Evolutionary conservation across 257 asterid species (phyloP).

Genomic region (Ehretia macrophylla): DNA sequence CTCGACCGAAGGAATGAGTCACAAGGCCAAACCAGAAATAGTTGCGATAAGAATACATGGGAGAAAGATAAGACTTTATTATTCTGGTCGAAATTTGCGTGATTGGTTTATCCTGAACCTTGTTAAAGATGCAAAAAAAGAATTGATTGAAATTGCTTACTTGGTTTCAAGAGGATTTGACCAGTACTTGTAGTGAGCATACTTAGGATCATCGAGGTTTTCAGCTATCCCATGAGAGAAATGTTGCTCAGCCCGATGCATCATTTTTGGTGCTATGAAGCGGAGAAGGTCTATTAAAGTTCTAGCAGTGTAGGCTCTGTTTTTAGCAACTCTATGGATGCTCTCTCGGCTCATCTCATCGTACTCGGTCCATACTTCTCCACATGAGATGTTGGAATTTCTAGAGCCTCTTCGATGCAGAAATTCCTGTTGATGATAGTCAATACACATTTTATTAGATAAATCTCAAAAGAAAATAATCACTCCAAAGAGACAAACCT

Average conservation of each 20-base stretch:
- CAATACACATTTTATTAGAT: neutral
- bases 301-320: conserved; percentile 56
- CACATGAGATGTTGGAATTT: conserved; percentile 38
- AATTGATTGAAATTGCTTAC: conserved; percentile 38
- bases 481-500: neutral
- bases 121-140: neutral
- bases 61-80: too few species aligned
- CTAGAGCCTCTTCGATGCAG: conserved; percentile 20
- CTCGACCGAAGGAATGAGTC: too few species aligned
- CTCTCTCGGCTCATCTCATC: conserved; percentile 55
- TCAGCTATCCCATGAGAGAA: conserved; percentile 91
- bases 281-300: conserved; percentile 62
- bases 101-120: neutral
- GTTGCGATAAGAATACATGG: too few species aligned
- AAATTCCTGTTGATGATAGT: conserved; percentile 17
- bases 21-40: too few species aligned
- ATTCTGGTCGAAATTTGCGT: neutral
- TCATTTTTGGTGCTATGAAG: conserved; percentile 75
- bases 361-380: conserved; percentile 73
- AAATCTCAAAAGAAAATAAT: neutral
- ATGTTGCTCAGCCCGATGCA: conserved; percentile 79
- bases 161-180: conserved; percentile 91
- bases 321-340: conserved; percentile 39
- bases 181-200: conserved; percentile 78
- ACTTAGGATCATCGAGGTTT: conserved; percentile 68